Conservation (phyloP, 2,329 filamentous ascomycete species). For the Calonectria naviculata region DNA sequence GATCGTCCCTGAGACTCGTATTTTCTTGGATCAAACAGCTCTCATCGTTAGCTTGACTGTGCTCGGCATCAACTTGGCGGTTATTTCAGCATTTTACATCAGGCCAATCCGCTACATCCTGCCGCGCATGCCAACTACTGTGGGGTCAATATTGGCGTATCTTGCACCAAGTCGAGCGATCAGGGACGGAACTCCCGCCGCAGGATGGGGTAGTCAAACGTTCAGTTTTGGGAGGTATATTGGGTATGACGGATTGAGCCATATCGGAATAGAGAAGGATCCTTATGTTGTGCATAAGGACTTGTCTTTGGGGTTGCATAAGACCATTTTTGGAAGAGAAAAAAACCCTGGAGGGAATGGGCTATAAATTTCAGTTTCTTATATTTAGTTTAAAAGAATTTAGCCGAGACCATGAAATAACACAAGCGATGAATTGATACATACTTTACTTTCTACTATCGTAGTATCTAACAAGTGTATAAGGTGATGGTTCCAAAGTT, state of each 20-base stretch:
- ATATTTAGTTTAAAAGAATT: background rate
- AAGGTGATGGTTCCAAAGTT: too few relatives aligned
- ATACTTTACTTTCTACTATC: too few relatives aligned
- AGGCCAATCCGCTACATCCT: background rate
- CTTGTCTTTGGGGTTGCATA: background rate
- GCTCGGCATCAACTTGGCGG: background rate
- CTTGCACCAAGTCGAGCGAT: slow-evolving; percentile 8
- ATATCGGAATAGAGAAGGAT: slow-evolving; percentile 16
- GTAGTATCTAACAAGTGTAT: too few relatives aligned
- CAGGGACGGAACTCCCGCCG: background rate
- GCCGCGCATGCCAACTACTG: background rate
- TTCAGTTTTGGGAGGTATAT: slow-evolving; percentile 17
- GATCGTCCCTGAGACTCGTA: background rate
- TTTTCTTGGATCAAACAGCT: background rate
- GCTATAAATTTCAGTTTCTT: background rate
- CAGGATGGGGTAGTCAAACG: background rate
- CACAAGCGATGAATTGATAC: too few relatives aligned
- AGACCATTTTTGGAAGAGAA: background rate
- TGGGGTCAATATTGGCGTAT: slow-evolving; percentile 6
- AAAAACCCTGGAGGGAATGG: background rate
- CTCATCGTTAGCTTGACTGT: background rate
- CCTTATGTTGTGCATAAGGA: background rate
- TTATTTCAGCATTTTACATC: background rate
- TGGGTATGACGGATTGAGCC: background rate
- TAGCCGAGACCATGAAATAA: background rate